Percentiles rank a stretch among this genome's conserved stretches.
Conservation (phyloP, 129 eudicot species). For the Flaveria linearis region DNA sequence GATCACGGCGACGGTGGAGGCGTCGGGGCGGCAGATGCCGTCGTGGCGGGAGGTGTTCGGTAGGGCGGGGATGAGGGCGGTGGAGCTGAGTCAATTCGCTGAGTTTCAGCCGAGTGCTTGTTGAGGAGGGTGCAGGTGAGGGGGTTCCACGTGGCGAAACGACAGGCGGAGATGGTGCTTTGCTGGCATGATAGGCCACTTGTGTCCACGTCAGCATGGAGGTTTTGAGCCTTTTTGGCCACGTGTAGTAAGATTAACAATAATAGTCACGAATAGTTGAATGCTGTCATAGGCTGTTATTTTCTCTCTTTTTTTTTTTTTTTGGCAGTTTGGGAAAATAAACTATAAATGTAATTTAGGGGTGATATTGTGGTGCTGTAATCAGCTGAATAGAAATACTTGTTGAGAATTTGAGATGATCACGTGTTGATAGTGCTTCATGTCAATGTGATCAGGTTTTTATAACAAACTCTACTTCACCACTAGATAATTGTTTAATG, state of each 20-base stretch:
- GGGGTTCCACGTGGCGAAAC: slow-evolving; percentile 91
- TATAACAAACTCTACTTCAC: too few relatives aligned
- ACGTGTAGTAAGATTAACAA: not conserved
- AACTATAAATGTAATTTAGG: slow-evolving; percentile 12
- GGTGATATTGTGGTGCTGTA: slow-evolving; percentile 17
- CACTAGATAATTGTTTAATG: too few relatives aligned
- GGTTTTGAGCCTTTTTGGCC: slow-evolving; percentile 40
- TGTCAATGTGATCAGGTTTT: not conserved
- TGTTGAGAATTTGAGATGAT: not conserved
- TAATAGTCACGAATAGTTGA: slow-evolving; percentile 12
- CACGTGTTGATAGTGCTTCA: not conserved
- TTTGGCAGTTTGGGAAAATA: slow-evolving; percentile 21
- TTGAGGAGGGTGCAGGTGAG: slow-evolving; percentile 71
- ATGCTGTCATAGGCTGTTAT: slow-evolving; percentile 12
- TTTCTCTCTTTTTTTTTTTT: not conserved
- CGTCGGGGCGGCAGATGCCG: slow-evolving; percentile 56
- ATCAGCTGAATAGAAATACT: not conserved
- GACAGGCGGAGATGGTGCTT: slow-evolving; percentile 94
- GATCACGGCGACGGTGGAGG: slow-evolving; percentile 73
- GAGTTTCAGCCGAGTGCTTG: slow-evolving; percentile 96
- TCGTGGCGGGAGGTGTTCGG: slow-evolving; percentile 84
- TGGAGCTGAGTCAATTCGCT: slow-evolving; percentile 82
- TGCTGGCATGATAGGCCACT: slow-evolving; percentile 96
- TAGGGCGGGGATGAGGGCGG: slow-evolving; percentile 72
- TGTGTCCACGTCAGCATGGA: slow-evolving; percentile 96